These are phyloP conservation scores for Morella rubra DNA, from an alignment of 306 rosid genomes.

Conservation along the genomic window DNA sequence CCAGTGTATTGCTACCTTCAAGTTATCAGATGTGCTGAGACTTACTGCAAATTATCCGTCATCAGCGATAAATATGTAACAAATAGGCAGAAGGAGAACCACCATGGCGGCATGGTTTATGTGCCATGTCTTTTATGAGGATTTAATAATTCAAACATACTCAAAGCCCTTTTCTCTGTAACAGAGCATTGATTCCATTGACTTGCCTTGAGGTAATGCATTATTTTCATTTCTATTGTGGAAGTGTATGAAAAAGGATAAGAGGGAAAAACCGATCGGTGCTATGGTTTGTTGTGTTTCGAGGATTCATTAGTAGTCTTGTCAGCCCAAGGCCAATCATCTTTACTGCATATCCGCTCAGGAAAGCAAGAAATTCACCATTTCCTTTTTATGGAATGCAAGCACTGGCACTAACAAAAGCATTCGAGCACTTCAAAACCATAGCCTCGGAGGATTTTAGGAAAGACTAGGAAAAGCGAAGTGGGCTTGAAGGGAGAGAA, in stretches of 20 bases:
- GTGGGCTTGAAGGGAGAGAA: background rate
- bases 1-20: constrained; percentile 15
- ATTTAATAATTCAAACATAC: constrained; percentile 19
- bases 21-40: constrained; percentile 31
- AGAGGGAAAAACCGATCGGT: too few species aligned
- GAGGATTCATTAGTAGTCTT: background rate
- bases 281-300: background rate
- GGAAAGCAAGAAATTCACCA: background rate
- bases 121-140: constrained; percentile 40
- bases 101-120: constrained; percentile 38
- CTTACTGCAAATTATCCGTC: constrained; percentile 26
- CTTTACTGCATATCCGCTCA: background rate
- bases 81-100: constrained; percentile 26
- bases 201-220: constrained; percentile 31
- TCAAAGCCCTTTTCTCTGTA: constrained; percentile 29
- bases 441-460: too few species aligned
- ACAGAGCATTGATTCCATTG: constrained; percentile 20
- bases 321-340: background rate
- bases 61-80: constrained; percentile 27
- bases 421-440: too few species aligned
- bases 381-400: background rate
- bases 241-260: background rate
- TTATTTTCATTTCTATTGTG: background rate
- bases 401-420: too few species aligned
- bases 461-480: background rate